These are phyloP conservation scores for Penicillium alfredii DNA, from an alignment of 495 filamentous ascomycete genomes.

Conservation along the genomic window DNA sequence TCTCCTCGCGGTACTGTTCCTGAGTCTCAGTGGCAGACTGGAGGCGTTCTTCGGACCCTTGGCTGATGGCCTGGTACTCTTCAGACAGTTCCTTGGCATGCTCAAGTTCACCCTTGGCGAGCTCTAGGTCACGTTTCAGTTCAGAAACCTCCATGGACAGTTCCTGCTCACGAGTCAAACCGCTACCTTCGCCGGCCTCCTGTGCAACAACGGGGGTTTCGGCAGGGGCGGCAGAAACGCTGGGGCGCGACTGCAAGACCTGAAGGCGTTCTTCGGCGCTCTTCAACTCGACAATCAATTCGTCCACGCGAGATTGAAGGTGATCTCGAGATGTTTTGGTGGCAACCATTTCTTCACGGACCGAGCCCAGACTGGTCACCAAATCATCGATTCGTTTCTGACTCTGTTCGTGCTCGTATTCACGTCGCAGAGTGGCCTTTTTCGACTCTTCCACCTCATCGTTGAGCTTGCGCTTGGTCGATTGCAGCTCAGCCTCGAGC, in stretches of 20 bases:
- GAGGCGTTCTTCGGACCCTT: constrained; percentile 82
- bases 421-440: constrained; percentile 70
- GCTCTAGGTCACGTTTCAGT: constrained; percentile 73
- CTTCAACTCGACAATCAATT: constrained; percentile 78
- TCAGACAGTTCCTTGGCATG: constrained; percentile 73
- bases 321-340: constrained; percentile 83
- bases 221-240: constrained; percentile 41
- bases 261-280: constrained; percentile 80
- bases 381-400: constrained; percentile 90
- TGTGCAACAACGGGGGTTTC: constrained; percentile 24
- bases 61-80: constrained; percentile 83
- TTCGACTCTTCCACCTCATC: constrained; percentile 78
- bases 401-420: constrained; percentile 78
- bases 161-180: constrained; percentile 73
- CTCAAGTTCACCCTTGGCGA: constrained; percentile 69
- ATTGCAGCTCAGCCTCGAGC: constrained; percentile 69
- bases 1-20: constrained; percentile 80
- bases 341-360: constrained; percentile 75
- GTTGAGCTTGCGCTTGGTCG: constrained; percentile 74
- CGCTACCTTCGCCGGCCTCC: constrained; percentile 43
- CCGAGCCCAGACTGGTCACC: constrained; percentile 64
- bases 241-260: constrained; percentile 68
- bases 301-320: constrained; percentile 78
- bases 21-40: constrained; percentile 70
- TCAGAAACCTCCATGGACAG: constrained; percentile 75